Percentiles rank a stretch among this genome's conserved stretches.
phyloP scores from a whole-genome alignment of 2,329 filamentous ascomycete genomes.

The Ophiostoma ulmi region DNA sequence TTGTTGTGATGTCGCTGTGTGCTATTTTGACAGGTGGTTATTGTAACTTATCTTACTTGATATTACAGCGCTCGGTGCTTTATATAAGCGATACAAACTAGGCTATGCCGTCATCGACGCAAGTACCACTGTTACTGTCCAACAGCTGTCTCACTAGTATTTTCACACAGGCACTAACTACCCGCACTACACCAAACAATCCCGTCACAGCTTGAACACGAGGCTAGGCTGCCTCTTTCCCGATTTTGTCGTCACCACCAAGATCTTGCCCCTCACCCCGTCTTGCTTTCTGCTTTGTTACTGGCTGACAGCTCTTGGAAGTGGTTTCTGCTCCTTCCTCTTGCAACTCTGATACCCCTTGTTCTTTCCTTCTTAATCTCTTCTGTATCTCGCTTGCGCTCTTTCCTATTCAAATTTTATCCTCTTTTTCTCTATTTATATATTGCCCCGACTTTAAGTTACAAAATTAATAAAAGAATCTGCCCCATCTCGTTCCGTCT shows the following conservation, averaged over 20 bases:
- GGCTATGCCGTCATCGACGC: neutral
- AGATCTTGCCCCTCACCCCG: slow-evolving; percentile 7
- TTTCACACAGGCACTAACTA: neutral
- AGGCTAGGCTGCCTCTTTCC: slow-evolving; percentile 23
- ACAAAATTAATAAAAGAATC: neutral
- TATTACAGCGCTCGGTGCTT: neutral
- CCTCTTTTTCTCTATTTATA: slow-evolving; percentile 7
- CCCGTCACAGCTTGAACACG: slow-evolving; percentile 16
- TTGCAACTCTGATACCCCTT: neutral
- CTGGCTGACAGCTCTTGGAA: neutral
- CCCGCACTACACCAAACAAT: neutral
- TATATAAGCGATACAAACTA: neutral
- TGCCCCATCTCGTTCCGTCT: neutral
- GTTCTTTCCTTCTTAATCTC: neutral
- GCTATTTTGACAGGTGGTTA: neutral
- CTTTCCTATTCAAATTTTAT: neutral
- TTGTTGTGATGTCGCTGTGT: neutral
- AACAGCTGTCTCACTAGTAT: neutral
- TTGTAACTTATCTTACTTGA: neutral
- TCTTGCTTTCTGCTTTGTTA: neutral
- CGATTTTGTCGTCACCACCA: slow-evolving; percentile 2
- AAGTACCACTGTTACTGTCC: neutral
- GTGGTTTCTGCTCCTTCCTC: neutral
- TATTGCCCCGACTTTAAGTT: neutral
- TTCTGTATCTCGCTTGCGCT: slow-evolving; percentile 6